Conservation (phyloP, 2,329 filamentous ascomycete genomes). For the Pyrenophora seminiperda region DNA sequence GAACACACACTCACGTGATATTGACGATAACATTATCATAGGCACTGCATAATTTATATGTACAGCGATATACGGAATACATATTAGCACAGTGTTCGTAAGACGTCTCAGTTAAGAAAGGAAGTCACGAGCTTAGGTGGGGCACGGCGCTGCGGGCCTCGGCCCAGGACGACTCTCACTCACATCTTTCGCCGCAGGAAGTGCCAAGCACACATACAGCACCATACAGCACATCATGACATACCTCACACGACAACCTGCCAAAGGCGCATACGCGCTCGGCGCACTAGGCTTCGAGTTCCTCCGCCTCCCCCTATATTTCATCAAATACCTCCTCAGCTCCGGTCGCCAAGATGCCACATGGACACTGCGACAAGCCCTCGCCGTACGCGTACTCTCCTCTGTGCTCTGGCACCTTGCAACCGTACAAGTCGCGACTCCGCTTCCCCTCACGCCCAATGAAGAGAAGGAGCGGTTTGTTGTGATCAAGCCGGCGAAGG, state of each 20-base stretch:
- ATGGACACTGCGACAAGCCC: slow-evolving; percentile 50
- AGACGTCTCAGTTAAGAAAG: too few species aligned
- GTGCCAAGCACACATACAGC: not conserved
- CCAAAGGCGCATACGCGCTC: slow-evolving; percentile 50
- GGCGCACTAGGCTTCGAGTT: slow-evolving; percentile 43
- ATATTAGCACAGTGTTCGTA: too few species aligned
- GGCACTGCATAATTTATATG: too few species aligned
- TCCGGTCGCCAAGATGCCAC: slow-evolving; percentile 47
- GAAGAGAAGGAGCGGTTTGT: slow-evolving; percentile 49
- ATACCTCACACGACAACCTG: slow-evolving; percentile 44
- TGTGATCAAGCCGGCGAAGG: slow-evolving; percentile 32
- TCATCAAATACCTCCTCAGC: slow-evolving; percentile 45
- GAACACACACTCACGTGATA: too few species aligned
- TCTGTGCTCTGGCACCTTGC: slow-evolving; percentile 42
- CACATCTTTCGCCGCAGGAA: not conserved
- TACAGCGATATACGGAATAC: too few species aligned
- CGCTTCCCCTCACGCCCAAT: slow-evolving; percentile 45
- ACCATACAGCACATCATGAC: slow-evolving; percentile 6
- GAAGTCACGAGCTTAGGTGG: too few species aligned
- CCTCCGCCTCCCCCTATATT: slow-evolving; percentile 48
- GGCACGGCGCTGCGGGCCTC: too few species aligned
- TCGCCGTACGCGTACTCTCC: slow-evolving; percentile 43
- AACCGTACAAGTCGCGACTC: slow-evolving; percentile 31
- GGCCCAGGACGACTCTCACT: not conserved
- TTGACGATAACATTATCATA: too few species aligned